Conservation (phyloP, 2,329 filamentous ascomycete species). For the Pseudogymnoascus sp. region DNA sequence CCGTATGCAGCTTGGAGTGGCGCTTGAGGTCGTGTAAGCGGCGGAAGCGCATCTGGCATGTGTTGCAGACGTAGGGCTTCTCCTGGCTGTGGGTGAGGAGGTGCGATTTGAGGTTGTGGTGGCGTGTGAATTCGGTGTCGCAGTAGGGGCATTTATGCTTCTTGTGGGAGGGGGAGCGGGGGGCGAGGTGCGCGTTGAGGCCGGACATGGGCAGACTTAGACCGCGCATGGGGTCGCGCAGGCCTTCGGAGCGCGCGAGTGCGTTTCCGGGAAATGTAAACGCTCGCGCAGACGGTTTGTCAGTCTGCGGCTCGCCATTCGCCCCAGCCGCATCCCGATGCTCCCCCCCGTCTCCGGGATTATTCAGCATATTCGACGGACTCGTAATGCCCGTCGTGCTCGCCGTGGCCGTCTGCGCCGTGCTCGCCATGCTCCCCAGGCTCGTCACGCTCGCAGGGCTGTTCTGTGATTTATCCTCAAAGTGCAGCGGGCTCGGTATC, state of each 20-base stretch:
- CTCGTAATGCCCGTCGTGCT: slow-evolving; percentile 26
- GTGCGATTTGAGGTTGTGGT: slow-evolving; percentile 96
- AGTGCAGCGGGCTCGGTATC: slow-evolving; percentile 22
- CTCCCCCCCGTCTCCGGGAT: slow-evolving; percentile 19
- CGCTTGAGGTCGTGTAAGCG: slow-evolving; percentile 91
- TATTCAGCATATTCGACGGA: slow-evolving; percentile 20
- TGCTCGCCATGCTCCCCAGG: slow-evolving; percentile 24
- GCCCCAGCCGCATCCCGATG: slow-evolving; percentile 15
- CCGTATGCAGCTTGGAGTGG: slow-evolving; percentile 92
- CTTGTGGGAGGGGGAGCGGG: slow-evolving; percentile 68
- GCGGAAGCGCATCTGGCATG: slow-evolving; percentile 88
- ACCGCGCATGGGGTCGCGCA: slow-evolving; percentile 33
- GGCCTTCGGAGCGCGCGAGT: slow-evolving; percentile 19
- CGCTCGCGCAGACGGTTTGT: neutral
- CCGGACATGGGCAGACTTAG: slow-evolving; percentile 51
- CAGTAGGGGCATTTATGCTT: slow-evolving; percentile 97
- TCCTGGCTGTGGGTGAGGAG: slow-evolving; percentile 96
- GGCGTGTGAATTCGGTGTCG: slow-evolving; percentile 90
- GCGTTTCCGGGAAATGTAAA: slow-evolving; percentile 22
- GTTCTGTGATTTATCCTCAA: slow-evolving; percentile 24
- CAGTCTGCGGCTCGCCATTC: slow-evolving; percentile 9
- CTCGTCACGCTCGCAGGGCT: slow-evolving; percentile 27
- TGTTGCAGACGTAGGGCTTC: slow-evolving; percentile 89
- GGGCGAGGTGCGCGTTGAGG: no score
- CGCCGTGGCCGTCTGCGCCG: slow-evolving; percentile 26